Evolutionary conservation across 768 basidiomycete species (phyloP), one percentile per base, ranked within the genome.

Genomic region (Russula emetica): DNA sequence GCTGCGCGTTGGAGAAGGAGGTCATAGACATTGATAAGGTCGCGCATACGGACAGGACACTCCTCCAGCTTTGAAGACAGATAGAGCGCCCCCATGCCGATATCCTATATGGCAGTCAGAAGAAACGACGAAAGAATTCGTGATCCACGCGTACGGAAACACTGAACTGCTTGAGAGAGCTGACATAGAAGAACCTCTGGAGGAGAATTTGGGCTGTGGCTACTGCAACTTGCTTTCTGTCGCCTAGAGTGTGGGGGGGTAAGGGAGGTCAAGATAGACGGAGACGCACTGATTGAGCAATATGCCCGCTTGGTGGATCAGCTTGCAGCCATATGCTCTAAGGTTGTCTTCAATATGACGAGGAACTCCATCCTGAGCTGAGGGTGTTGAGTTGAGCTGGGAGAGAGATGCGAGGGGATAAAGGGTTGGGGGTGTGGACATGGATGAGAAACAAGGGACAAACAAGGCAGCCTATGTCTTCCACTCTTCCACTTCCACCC

Each of bases 191-290:
- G 79, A 99, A 99, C 38, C 96, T 81, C 67, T 99, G 97, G 73
- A 95, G 96, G 1, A 99, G 77, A 36, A 98, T 92, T 73, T 98
- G 95, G 0, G 97, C 97, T 1, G 95, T 92, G 7, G 97, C 94
- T 58, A 98, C 90, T 16, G 95, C 95, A 32, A 97, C 95, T 73
- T 99, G 97, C 68, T 98, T 97, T 75, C 90, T 92, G 74, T n/a
- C 32, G 22, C 14, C 54, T 40, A 40, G 40, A 38, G 47, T 57
- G 34, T 68, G 38, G 54, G 50, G 53, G 54, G 54, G 62, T n/a
- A 26, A 32, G 52, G 66, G n/a, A 36, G 44, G 24, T 38, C 49
- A 58, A 32, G 30, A 34, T 11, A 51, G 16, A 32, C 26, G 42
- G 14, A 30, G 7, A 74, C 88, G 70, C 71, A 97, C 96, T 96